Conservation (phyloP, 2,329 filamentous ascomycete species). For the Endoconidiophora laricicola region DNA sequence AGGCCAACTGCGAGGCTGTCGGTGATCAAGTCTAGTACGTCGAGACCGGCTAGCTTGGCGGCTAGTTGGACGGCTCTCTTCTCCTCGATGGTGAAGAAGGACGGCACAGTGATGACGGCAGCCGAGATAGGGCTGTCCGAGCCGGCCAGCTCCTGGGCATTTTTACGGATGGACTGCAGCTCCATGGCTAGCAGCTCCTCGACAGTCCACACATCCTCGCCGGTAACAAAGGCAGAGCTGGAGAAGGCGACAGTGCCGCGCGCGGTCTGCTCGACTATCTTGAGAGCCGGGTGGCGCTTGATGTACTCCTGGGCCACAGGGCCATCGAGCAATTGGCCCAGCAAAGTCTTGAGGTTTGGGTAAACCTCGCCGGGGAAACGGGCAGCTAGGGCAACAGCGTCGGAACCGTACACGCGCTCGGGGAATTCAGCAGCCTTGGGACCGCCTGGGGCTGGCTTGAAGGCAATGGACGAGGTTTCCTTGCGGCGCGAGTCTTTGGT, state of each 20-base stretch:
- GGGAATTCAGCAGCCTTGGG: slow-evolving; percentile 56
- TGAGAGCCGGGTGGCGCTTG: slow-evolving; percentile 60
- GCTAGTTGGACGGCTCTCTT: slow-evolving; percentile 72
- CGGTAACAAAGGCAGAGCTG: slow-evolving; percentile 47
- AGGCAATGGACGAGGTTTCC: slow-evolving; percentile 77
- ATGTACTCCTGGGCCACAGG: slow-evolving; percentile 53
- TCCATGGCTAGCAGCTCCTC: slow-evolving; percentile 96
- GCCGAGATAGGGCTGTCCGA: slow-evolving; percentile 59
- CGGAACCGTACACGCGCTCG: slow-evolving; percentile 79
- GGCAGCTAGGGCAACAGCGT: slow-evolving; percentile 72
- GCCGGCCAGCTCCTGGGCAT: slow-evolving; percentile 71
- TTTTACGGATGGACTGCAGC: slow-evolving; percentile 75
- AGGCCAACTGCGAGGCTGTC: slow-evolving; percentile 85
- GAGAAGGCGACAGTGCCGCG: slow-evolving; percentile 66
- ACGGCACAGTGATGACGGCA: slow-evolving; percentile 73
- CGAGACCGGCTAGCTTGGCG: slow-evolving; percentile 73
- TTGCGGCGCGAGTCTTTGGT: slow-evolving; percentile 97
- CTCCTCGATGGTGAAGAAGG: slow-evolving; percentile 83
- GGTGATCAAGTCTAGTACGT: slow-evolving; percentile 68
- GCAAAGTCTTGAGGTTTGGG: slow-evolving; percentile 76
- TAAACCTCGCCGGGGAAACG: slow-evolving; percentile 89
- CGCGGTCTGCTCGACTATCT: slow-evolving; percentile 29
- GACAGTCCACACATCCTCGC: slow-evolving; percentile 55
- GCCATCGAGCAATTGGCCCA: slow-evolving; percentile 54
- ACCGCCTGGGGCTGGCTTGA: slow-evolving; percentile 64